Evolutionary conservation across 495 filamentous ascomycete genomes (phyloP).

Genomic region (Polyplosphaeria fusca): DNA sequence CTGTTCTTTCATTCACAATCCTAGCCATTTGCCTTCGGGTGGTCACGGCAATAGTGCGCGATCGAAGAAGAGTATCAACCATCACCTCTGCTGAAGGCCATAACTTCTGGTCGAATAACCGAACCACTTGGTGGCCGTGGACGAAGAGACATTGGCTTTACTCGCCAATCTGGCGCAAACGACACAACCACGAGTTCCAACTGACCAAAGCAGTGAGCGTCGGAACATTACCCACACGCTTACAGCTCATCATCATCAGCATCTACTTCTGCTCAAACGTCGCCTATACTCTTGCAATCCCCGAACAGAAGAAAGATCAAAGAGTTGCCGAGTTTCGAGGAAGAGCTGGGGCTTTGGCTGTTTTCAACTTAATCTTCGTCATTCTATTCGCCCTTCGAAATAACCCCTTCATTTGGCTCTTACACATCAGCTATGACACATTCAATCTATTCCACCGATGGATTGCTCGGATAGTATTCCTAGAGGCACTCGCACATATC

Average conservation of each 20-base stretch:
- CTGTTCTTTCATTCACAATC: neutral
- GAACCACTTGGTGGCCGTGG: neutral
- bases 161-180: conserved; percentile 15
- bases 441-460: conserved; percentile 81
- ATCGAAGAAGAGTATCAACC: neutral
- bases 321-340: conserved; percentile 13
- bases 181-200: conserved; percentile 22
- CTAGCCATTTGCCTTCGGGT: conserved; percentile 6
- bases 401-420: conserved; percentile 59
- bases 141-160: conserved; percentile 14
- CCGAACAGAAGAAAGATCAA: neutral
- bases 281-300: conserved; percentile 8
- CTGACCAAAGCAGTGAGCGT: conserved; percentile 9
- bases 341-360: conserved; percentile 8
- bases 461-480: conserved; percentile 69
- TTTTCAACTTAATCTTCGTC: conserved; percentile 42
- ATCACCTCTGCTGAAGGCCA: neutral
- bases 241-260: conserved; percentile 12
- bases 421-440: conserved; percentile 68
- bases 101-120: conserved; percentile 1
- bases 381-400: conserved; percentile 58
- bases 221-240: conserved; percentile 17
- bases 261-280: conserved; percentile 5
- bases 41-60: neutral
- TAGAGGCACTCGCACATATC: conserved; percentile 54